A percentile compares a stretch with the other conserved stretches of the same genome.
phyloP scores from a whole-genome alignment of 2,329 filamentous ascomycete species.

The Aspergillus aculeatinus region DNA sequence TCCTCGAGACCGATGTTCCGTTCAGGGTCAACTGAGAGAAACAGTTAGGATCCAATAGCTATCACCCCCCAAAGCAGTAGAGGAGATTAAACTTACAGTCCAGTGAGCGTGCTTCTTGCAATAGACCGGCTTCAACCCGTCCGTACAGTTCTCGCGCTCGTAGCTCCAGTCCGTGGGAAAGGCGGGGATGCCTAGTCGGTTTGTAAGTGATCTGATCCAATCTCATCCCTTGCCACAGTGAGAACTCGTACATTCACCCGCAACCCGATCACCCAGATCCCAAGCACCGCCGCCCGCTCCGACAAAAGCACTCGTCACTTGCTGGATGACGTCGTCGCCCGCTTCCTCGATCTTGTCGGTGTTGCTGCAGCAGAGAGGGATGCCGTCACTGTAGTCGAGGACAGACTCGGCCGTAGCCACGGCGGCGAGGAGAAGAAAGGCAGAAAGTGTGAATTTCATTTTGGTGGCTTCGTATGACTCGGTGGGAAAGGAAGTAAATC shows the following conservation, averaged over 20 bases:
- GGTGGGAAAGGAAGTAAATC: background rate
- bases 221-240: background rate
- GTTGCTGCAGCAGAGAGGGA: conserved; percentile 4
- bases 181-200: background rate
- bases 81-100: background rate
- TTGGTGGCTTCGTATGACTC: background rate
- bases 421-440: conserved; percentile 1
- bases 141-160: background rate
- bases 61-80: background rate
- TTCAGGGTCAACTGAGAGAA: background rate
- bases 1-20: background rate
- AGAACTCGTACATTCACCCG: background rate
- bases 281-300: conserved; percentile 2
- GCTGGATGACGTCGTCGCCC: background rate
- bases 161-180: conserved; percentile 1
- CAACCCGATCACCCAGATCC: conserved; percentile 2
- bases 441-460: conserved; percentile 3
- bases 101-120: conserved; percentile 6
- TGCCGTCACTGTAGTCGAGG: conserved; percentile 6
- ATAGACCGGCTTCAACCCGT: background rate
- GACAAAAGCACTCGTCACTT: conserved; percentile 5
- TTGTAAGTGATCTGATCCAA: background rate
- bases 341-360: conserved; percentile 4
- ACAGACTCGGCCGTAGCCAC: background rate
- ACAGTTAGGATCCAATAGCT: background rate